A percentile compares a stretch with the other conserved stretches of the same genome.
Conservation (phyloP, 441 rosid species). For the Iberis amara region DNA sequence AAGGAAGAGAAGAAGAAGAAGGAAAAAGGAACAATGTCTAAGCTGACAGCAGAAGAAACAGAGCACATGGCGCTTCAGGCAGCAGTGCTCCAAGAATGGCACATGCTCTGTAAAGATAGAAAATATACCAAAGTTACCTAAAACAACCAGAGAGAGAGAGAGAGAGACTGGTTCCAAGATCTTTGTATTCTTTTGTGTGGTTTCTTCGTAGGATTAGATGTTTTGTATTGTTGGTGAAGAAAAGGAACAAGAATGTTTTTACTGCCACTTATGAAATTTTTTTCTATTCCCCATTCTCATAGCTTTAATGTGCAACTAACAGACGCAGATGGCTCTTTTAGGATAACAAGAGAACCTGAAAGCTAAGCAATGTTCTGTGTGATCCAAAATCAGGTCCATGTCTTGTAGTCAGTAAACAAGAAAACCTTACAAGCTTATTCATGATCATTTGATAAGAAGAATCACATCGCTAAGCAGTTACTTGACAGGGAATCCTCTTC, state of each 20-base stretch:
- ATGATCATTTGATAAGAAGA: slow-evolving; percentile 15
- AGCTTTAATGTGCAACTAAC: neutral
- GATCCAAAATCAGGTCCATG: slow-evolving; percentile 2
- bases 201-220: slow-evolving; percentile 11
- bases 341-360: neutral
- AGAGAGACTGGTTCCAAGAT: neutral
- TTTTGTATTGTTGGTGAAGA: slow-evolving; percentile 13
- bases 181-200: slow-evolving; percentile 25
- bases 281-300: neutral
- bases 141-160: slow-evolving; percentile 1
- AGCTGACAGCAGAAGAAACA: slow-evolving; percentile 88
- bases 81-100: slow-evolving; percentile 97
- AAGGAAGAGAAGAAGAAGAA: slow-evolving; percentile 38
- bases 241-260: slow-evolving; percentile 15
- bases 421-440: slow-evolving; percentile 18
- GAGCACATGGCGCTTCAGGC: slow-evolving; percentile 96
- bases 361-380: neutral
- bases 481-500: slow-evolving; percentile 36
- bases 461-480: slow-evolving; percentile 22
- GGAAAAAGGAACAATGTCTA: slow-evolving; percentile 67
- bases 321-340: neutral
- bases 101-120: slow-evolving; percentile 76
- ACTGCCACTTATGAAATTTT: neutral
- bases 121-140: slow-evolving; percentile 30
- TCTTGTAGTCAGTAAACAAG: slow-evolving; percentile 14